phyloP scores from a whole-genome alignment of 2,329 filamentous ascomycete species.

The Onygena corvina region DNA sequence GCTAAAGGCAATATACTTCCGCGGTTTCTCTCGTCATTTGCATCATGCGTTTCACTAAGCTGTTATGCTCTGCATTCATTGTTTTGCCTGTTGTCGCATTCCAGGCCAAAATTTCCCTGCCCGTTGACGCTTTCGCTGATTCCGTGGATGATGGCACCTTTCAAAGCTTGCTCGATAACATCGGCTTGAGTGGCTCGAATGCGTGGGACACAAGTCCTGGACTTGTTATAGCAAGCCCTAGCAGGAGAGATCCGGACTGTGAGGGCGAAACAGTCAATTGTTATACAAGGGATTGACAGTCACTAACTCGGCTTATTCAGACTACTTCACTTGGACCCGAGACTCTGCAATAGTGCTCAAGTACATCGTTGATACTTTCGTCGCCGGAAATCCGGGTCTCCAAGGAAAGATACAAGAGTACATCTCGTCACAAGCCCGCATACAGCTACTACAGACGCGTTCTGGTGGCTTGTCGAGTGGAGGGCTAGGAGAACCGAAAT shows the following conservation, averaged over 20 bases:
- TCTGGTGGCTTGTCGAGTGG: conserved; percentile 44
- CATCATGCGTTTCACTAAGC: conserved; percentile 4
- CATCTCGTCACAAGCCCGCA: conserved; percentile 50
- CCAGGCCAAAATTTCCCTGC: background rate
- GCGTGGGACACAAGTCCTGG: conserved; percentile 40
- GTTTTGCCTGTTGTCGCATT: conserved; percentile 1
- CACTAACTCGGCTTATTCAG: conserved; percentile 28
- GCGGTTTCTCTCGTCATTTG: background rate
- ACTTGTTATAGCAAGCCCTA: conserved; percentile 47
- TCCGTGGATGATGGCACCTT: conserved; percentile 40
- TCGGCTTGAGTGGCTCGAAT: conserved; percentile 41
- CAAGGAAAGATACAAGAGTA: conserved; percentile 55
- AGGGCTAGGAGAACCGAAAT: conserved; percentile 61
- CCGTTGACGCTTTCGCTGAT: conserved; percentile 23
- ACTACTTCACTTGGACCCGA: conserved; percentile 68
- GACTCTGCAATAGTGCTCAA: conserved; percentile 64
- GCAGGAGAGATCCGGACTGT: conserved; percentile 44
- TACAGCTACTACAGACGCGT: conserved; percentile 56
- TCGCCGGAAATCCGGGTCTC: conserved; percentile 47
- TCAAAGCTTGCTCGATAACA: conserved; percentile 45
- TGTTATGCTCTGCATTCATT: conserved; percentile 6
- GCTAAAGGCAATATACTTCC: background rate
- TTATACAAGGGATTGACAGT: background rate
- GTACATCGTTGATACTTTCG: conserved; percentile 55
- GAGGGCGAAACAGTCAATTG: conserved; percentile 17